Percentiles rank a stretch among this genome's conserved stretches.
Conservation (phyloP, 805 yeast species). For the Nakazawaea peltata region DNA sequence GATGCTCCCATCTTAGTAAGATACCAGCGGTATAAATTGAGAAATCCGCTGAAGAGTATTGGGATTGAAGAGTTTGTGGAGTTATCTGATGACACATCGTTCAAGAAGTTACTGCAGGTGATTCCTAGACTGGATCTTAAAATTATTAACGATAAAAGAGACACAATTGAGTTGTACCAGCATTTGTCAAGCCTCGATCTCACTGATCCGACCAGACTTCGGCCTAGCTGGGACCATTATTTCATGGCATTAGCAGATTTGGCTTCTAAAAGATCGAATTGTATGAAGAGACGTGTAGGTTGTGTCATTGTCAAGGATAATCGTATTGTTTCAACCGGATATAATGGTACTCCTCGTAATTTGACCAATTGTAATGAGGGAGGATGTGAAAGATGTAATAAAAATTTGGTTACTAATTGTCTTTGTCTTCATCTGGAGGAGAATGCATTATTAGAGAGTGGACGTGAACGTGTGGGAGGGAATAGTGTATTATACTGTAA, state of each 20-base stretch:
- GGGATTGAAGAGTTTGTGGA: constrained; percentile 23
- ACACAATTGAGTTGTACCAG: constrained; percentile 27
- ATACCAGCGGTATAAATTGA: constrained; percentile 22
- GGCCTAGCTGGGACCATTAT: constrained; percentile 96
- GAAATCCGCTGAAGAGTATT: constrained; percentile 9
- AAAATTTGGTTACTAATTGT: constrained; percentile 64
- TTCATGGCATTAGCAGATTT: constrained; percentile 90
- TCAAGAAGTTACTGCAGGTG: constrained; percentile 25
- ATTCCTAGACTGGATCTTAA: constrained; percentile 44
- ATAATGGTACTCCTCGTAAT: constrained; percentile 94
- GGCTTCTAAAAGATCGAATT: constrained; percentile 88
- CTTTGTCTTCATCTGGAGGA: constrained; percentile 96
- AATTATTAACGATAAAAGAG: constrained; percentile 41
- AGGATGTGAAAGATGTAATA: constrained; percentile 87
- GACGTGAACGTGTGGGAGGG: constrained; percentile 72
- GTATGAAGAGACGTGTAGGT: constrained; percentile 97
- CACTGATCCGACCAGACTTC: constrained; percentile 46
- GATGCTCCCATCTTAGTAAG: constrained; percentile 64
- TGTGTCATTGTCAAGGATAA: constrained; percentile 86
- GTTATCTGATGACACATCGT: constrained; percentile 19
- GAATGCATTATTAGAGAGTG: constrained; percentile 90
- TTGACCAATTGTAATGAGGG: constrained; percentile 88
- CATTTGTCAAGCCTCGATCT: constrained; percentile 34
- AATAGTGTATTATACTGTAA: constrained; percentile 77
- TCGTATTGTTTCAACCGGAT: constrained; percentile 91